Evolutionary conservation across 768 basidiomycete genomes (phyloP).

Genomic region (Exidia glandulosa): DNA sequence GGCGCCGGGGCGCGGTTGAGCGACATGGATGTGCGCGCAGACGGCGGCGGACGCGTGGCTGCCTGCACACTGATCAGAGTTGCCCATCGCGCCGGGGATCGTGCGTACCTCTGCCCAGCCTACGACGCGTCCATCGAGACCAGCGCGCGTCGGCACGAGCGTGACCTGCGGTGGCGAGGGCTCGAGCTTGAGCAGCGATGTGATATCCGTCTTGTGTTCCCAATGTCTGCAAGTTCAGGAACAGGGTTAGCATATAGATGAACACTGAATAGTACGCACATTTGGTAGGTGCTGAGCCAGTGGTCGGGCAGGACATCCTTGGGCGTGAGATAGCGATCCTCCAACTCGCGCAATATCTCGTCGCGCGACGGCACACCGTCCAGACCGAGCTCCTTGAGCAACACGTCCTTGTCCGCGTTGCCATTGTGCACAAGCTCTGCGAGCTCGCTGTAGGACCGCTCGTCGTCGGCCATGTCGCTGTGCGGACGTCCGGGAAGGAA

Average conservation of each 20-base stretch:
- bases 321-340: slow-evolving; percentile 64
- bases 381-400: slow-evolving; percentile 51
- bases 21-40: slow-evolving; percentile 76
- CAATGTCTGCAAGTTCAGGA: slow-evolving; percentile 50
- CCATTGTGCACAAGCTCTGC: neutral
- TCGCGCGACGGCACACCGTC: slow-evolving; percentile 44
- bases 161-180: slow-evolving; percentile 69
- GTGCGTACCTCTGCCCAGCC: slow-evolving; percentile 66
- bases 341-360: slow-evolving; percentile 56
- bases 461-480: neutral
- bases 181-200: slow-evolving; percentile 50
- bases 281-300: slow-evolving; percentile 73
- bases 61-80: too few species aligned
- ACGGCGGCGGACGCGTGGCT: slow-evolving; percentile 41
- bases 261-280: slow-evolving; percentile 43
- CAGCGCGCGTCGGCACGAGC: slow-evolving; percentile 62
- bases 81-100: too few species aligned
- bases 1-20: slow-evolving; percentile 76
- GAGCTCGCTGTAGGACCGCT: neutral
- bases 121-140: slow-evolving; percentile 67
- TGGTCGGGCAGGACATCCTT: slow-evolving; percentile 52
- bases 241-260: neutral
- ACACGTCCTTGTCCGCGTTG: slow-evolving; percentile 6
- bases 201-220: slow-evolving; percentile 48
- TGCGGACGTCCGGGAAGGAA: neutral